A percentile compares a stretch with the other conserved stretches of the same genome.
These are phyloP conservation scores for Prunus yedoensis DNA, from an alignment of 331 rosid genomes.

Conservation along the genomic window DNA sequence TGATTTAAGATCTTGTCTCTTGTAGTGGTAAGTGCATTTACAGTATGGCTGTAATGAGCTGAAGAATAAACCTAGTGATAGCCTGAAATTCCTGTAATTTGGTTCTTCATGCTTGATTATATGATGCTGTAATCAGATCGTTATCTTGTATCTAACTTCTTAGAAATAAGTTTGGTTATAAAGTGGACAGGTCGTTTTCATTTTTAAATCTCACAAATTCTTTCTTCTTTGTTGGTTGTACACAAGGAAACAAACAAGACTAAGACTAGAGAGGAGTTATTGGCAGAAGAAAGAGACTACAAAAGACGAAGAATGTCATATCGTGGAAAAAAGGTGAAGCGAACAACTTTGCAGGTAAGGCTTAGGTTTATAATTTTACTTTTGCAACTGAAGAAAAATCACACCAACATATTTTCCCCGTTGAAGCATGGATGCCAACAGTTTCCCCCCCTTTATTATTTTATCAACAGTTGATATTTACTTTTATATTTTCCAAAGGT, in stretches of 20 bases:
- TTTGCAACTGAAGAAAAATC: not conserved
- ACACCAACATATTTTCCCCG: not conserved
- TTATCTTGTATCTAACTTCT: not conserved
- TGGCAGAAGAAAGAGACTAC: slow-evolving; percentile 96
- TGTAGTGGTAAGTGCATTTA: not conserved
- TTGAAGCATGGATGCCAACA: not conserved
- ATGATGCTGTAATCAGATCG: not conserved
- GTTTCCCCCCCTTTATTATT: not conserved
- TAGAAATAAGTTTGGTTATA: not conserved
- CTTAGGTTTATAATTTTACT: slow-evolving; percentile 2
- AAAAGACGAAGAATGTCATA: slow-evolving; percentile 95
- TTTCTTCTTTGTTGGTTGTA: slow-evolving; percentile 15
- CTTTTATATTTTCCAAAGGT: slow-evolving; percentile 46
- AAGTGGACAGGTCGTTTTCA: not conserved
- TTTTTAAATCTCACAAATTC: slow-evolving; percentile 1
- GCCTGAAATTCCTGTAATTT: not conserved
- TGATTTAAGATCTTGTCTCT: not conserved
- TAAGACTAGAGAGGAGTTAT: slow-evolving; percentile 82
- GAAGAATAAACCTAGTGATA: not conserved
- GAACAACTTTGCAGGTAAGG: slow-evolving; percentile 70
- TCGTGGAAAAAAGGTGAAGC: slow-evolving; percentile 86
- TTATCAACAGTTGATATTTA: not conserved
- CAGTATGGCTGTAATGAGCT: not conserved
- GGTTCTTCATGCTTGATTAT: not conserved
- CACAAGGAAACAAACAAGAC: slow-evolving; percentile 54